Evolutionary conservation across 2,329 filamentous ascomycete genomes (phyloP).

Genomic region (Fusarium sp.): DNA sequence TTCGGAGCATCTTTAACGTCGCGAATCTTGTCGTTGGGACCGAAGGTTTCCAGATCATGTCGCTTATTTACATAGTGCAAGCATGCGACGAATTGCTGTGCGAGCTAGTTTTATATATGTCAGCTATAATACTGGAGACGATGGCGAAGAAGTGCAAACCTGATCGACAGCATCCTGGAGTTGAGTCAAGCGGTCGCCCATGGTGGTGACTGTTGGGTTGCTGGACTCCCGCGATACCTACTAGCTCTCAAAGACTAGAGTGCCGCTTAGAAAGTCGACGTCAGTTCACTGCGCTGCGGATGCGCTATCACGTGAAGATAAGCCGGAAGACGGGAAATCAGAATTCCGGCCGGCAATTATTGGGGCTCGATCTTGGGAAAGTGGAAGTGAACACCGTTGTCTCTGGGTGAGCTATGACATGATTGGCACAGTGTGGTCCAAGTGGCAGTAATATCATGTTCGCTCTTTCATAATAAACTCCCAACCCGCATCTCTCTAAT

Average conservation of each 20-base stretch:
- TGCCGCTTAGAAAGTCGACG: neutral
- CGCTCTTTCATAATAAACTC: slow-evolving; percentile 31
- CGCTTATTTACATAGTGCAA: slow-evolving; percentile 72
- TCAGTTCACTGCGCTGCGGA: neutral
- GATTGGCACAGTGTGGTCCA: slow-evolving; percentile 40
- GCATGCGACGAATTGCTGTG: slow-evolving; percentile 72
- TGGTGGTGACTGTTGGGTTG: slow-evolving; percentile 47
- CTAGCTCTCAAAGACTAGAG: neutral
- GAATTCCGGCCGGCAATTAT: slow-evolving; percentile 39
- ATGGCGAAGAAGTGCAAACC: slow-evolving; percentile 54
- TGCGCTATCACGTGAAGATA: slow-evolving; percentile 33
- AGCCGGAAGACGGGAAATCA: slow-evolving; percentile 43
- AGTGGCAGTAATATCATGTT: slow-evolving; percentile 34
- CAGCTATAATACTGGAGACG: neutral
- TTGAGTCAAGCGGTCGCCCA: slow-evolving; percentile 81
- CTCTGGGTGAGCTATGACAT: slow-evolving; percentile 39
- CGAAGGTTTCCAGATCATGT: slow-evolving; percentile 69
- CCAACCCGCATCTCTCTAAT: slow-evolving; percentile 23
- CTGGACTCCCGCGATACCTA: neutral
- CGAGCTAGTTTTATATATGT: slow-evolving; percentile 57
- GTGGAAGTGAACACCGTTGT: slow-evolving; percentile 52
- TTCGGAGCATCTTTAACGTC: slow-evolving; percentile 63
- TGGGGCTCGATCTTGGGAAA: slow-evolving; percentile 11
- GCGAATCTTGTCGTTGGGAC: slow-evolving; percentile 64
- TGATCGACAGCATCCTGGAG: slow-evolving; percentile 85